Evolutionary conservation across 768 basidiomycete genomes (phyloP), one percentile per base, ranked within the genome.

Genomic region (Leccinum longicurvipes): DNA sequence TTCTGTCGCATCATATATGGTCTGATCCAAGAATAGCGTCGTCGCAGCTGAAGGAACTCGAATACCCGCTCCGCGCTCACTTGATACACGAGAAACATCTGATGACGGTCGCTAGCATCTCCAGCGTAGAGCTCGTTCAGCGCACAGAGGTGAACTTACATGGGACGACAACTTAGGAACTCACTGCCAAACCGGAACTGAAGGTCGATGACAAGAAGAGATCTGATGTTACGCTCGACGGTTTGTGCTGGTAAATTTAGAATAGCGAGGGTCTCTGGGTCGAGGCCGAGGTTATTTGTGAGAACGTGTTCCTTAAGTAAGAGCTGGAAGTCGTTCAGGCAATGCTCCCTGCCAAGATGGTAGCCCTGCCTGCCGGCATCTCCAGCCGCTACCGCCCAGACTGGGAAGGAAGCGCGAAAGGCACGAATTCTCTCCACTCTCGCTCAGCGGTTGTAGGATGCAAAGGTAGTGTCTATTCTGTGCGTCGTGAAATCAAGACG

Each of bases 21-120:
- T 58, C 21, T 56, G 47, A 0, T 60, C 68, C 50, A 55, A 59
- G 58, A 51, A 60, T 51, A 59, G 66, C 17, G 15, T 66, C 23
- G 24, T 46, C 15, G 45, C 31, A 6, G 39, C 60, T 44, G 67
- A 67, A 50, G 52, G 50, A 14, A 46, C 28, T 0, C 53, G 41
- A 32, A 3, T 46, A 4, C 25, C 27, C 1, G 25, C 24, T 10
- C 25, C 21, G 28, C 23, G n/a, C 52, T 61, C 29, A 19, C 25
- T 12, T 57, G 32, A 48, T 56, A 51, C 25, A 24, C 41, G 32
- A 24, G 23, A 45, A 66, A 50, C n/a, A n/a, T n/a, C n/a, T n/a
- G n/a, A n/a, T n/a, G 56, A 59, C 4, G 56, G 50, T 46, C 58
- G 51, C 10, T 32, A 14, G 32, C 14, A 59, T 66, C 3, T 24